Percentiles rank a stretch among this genome's conserved stretches.
These are phyloP conservation scores for Citrus reticulata DNA, from an alignment of 345 rosid genomes.

Conservation along the genomic window DNA sequence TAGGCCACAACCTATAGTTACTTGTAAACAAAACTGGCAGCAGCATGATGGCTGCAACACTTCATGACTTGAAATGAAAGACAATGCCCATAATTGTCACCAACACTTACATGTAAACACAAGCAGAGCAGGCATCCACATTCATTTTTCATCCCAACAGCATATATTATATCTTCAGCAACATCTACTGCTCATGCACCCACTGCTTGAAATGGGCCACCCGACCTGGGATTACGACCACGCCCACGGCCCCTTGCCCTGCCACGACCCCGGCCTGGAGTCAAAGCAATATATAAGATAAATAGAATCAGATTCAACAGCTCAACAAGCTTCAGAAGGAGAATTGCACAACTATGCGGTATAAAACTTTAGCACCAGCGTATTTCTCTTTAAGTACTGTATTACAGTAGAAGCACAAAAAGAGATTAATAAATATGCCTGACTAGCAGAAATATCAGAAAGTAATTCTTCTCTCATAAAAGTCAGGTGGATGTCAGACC, in stretches of 20 bases:
- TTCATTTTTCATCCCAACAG: conserved; percentile 16
- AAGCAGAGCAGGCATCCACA: conserved; percentile 32
- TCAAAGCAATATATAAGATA: neutral
- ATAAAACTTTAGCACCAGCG: neutral
- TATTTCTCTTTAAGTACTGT: neutral
- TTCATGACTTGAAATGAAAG: conserved; percentile 21
- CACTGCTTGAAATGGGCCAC: conserved; percentile 14
- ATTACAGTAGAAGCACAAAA: neutral
- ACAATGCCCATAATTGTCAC: conserved; percentile 18
- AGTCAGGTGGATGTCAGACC: neutral
- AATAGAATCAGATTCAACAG: neutral
- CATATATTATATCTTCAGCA: neutral
- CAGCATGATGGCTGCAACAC: conserved; percentile 10
- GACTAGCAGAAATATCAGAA: neutral
- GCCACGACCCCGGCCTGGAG: conserved; percentile 30
- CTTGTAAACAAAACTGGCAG: conserved; percentile 12
- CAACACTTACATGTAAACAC: conserved; percentile 22
- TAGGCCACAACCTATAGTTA: neutral
- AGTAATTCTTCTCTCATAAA: neutral
- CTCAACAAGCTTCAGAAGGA: neutral
- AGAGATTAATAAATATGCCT: neutral
- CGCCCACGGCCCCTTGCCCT: conserved; percentile 26
- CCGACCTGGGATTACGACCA: conserved; percentile 14
- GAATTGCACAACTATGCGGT: neutral
- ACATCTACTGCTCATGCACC: conserved; percentile 19